These are phyloP conservation scores for Giardia muris DNA, from an alignment of 208 protist species.

Conservation along the genomic window DNA sequence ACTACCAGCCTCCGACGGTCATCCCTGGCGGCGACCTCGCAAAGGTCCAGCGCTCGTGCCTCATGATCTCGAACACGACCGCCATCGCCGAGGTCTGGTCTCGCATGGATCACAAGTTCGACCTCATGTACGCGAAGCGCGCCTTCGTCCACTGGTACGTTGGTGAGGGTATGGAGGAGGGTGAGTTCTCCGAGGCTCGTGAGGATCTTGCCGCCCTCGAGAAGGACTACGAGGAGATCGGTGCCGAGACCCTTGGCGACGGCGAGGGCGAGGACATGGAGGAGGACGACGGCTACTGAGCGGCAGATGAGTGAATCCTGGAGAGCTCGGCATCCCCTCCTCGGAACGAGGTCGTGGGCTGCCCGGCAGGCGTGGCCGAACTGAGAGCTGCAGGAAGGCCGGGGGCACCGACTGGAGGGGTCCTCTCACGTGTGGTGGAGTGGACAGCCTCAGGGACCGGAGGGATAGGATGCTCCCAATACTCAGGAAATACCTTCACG, in stretches of 20 bases:
- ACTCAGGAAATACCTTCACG: too few species aligned
- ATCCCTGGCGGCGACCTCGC: conserved; percentile 72
- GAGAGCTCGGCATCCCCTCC: too few species aligned
- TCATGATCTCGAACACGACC: conserved; percentile 54
- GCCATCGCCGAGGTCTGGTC: conserved; percentile 53
- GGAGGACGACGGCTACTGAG: conserved; percentile 11
- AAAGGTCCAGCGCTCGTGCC: conserved; percentile 46
- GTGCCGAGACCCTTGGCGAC: conserved; percentile 36
- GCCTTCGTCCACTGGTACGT: conserved; percentile 62
- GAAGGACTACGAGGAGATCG: conserved; percentile 56
- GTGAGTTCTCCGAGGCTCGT: conserved; percentile 55
- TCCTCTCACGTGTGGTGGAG: too few species aligned
- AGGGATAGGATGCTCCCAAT: too few species aligned
- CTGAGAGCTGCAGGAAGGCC: too few species aligned
- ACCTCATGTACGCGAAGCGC: conserved; percentile 57
- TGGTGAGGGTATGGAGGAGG: conserved; percentile 58
- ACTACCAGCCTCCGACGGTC: conserved; percentile 76
- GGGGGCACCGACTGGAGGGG: too few species aligned
- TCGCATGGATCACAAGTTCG: conserved; percentile 53
- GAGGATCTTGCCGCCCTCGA: conserved; percentile 54
- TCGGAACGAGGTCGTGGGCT: too few species aligned
- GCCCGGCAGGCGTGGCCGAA: too few species aligned
- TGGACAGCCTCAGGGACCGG: too few species aligned
- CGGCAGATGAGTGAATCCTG: too few species aligned
- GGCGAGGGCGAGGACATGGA: conserved; percentile 25